Evolutionary conservation across 148 eudicot species (phyloP).

Genomic region (Rhododendron molle): DNA sequence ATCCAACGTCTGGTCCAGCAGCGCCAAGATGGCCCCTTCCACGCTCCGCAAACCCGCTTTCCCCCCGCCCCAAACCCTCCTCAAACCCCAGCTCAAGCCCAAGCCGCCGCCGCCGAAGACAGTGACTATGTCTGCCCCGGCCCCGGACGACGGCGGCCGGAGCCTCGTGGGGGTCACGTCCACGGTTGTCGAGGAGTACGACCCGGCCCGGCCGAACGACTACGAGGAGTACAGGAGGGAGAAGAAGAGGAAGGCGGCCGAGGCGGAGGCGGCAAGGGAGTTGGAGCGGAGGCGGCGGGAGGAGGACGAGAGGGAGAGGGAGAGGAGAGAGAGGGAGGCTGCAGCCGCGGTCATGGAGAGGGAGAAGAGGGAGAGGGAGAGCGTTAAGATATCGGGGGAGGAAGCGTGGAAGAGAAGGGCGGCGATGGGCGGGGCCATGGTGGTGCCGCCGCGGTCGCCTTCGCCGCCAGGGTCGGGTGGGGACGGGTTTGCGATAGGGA

Average conservation of each 20-base stretch:
- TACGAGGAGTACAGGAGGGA: constrained; percentile 83
- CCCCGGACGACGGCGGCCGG: constrained; percentile 7
- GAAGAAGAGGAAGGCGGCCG: constrained; percentile 54
- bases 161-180: constrained; percentile 57
- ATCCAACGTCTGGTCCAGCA: constrained; percentile 67
- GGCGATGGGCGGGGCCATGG: constrained; percentile 44
- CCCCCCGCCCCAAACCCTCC: constrained; percentile 48
- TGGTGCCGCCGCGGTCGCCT: constrained; percentile 27
- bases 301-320: constrained; percentile 45
- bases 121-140: not conserved
- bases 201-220: constrained; percentile 79
- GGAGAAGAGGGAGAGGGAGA: constrained; percentile 19
- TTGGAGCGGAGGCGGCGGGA: constrained; percentile 44
- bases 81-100: constrained; percentile 36
- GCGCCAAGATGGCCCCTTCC: constrained; percentile 84
- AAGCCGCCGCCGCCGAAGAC: constrained; percentile 19
- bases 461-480: constrained; percentile 35
- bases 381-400: constrained; percentile 64
- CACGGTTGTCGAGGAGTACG: constrained; percentile 74
- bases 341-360: constrained; percentile 16
- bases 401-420: constrained; percentile 87
- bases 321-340: constrained; percentile 36
- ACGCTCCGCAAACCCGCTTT: constrained; percentile 76
- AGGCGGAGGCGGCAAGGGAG: constrained; percentile 47
- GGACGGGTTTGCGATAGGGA: constrained; percentile 74